Percentiles rank a stretch among this genome's conserved stretches.
Conservation (phyloP, 208 protist genomes). For the Histomonas meleagridis region DNA sequence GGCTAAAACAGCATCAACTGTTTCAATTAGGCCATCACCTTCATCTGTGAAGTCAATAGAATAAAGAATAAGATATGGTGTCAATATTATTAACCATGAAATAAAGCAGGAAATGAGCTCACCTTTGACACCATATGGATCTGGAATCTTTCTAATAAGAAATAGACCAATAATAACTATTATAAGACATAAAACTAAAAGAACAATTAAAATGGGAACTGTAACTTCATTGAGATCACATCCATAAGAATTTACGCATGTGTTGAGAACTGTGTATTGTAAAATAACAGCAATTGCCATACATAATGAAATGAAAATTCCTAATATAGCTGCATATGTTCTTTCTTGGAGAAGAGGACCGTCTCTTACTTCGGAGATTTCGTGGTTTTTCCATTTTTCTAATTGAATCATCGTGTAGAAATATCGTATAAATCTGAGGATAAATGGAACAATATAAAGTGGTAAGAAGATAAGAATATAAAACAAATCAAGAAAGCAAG, state of each 20-base stretch:
- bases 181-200: background rate
- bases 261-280: background rate
- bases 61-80: background rate
- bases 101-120: background rate
- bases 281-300: background rate
- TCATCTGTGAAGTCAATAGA: too few species aligned
- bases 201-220: background rate
- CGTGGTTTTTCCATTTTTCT: background rate
- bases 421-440: background rate
- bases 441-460: background rate
- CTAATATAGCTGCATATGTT: background rate
- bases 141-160: background rate
- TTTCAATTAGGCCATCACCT: background rate
- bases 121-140: background rate
- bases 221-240: background rate
- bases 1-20: too few species aligned
- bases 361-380: background rate
- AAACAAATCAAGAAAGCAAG: background rate
- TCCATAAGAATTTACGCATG: background rate
- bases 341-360: background rate
- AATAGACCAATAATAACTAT: background rate
- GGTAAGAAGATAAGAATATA: slow-evolving; percentile 1
- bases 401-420: background rate
- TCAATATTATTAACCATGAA: background rate
- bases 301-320: background rate